Evolutionary conservation across 129 eudicot species (phyloP), one percentile per base, ranked within the genome.

Genomic region (Escallonia herrerae): DNA sequence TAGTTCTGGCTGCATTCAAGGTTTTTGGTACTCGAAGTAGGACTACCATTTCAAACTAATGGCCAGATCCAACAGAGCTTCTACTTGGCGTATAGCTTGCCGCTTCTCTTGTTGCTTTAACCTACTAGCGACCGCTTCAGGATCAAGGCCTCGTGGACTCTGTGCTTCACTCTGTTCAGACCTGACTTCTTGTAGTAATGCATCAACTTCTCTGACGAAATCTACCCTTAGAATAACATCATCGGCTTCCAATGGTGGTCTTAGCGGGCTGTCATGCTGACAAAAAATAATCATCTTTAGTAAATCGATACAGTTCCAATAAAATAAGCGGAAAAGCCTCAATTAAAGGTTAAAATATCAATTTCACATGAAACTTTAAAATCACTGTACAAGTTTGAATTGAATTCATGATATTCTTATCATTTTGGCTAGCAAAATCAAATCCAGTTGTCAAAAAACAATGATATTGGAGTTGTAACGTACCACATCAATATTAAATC

Each of bases 401-500:
- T 22, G 33, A 22, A 22, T 22, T 22, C 33, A 1, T 22, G 1
- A 22, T 22, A 22, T 22, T 22, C 33, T 22, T 22, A 22, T 22
- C 33, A 22, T 22, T 22, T 22, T 22, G 33, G 33, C 33, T 22
- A 22, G 33, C 33, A 22, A 22, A 22, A 22, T 22, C 33, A 22
- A 22, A 22, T 22, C 33, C 33, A 22, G 33, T 22, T 22, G 33
- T 22, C 33, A 22, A 22, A n/a, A 22, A 22, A 0, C 33, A 22
- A 22, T 22, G 33, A 22, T 22, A 22, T 22, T 22, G 33, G 33
- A 22, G 33, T 22, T 1, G 42, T 33, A 45, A 41, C 62, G 63
- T 89, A 94, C 99, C 99, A 80, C 89, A 45, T 94, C 93, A 47
- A 94, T 80, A 81, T 94, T 94, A 69, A 89, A 94, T 56, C 99